Conservation (phyloP, 2,329 filamentous ascomycete species). For the Alternaria burnsii region DNA sequence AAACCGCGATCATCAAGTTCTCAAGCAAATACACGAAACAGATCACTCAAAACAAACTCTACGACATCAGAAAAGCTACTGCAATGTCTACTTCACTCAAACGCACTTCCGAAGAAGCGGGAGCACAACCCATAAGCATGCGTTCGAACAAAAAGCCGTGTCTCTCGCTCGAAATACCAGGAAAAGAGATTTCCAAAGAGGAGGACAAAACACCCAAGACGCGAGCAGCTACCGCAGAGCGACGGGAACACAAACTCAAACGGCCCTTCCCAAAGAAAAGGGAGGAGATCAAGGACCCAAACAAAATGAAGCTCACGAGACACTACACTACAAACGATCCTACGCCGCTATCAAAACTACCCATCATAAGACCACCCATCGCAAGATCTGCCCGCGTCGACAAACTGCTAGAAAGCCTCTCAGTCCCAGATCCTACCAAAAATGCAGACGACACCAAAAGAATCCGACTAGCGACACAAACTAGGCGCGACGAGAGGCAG, state of each 20-base stretch:
- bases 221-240: constrained; percentile 26
- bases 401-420: constrained; percentile 23
- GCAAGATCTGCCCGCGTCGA: constrained; percentile 27
- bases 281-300: constrained; percentile 33
- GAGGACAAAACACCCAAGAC: constrained; percentile 20
- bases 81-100: constrained; percentile 6
- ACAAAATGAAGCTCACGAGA: constrained; percentile 34
- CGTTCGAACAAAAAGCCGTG: background rate
- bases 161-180: constrained; percentile 29
- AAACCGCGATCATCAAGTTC: background rate
- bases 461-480: background rate
- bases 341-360: background rate
- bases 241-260: constrained; percentile 30
- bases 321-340: constrained; percentile 26
- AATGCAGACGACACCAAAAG: background rate
- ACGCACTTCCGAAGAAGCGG: background rate
- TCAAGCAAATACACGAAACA: background rate
- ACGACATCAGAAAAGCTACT: background rate
- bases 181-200: constrained; percentile 4
- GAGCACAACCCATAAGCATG: too few species aligned
- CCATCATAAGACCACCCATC: constrained; percentile 29
- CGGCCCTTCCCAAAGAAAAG: constrained; percentile 17
- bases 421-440: background rate
- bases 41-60: background rate
- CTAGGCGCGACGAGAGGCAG: background rate